A percentile compares a stretch with the other conserved stretches of the same genome.
Conservation (phyloP, 2,329 filamentous ascomycete species). For the Stachybotrys elegans region DNA sequence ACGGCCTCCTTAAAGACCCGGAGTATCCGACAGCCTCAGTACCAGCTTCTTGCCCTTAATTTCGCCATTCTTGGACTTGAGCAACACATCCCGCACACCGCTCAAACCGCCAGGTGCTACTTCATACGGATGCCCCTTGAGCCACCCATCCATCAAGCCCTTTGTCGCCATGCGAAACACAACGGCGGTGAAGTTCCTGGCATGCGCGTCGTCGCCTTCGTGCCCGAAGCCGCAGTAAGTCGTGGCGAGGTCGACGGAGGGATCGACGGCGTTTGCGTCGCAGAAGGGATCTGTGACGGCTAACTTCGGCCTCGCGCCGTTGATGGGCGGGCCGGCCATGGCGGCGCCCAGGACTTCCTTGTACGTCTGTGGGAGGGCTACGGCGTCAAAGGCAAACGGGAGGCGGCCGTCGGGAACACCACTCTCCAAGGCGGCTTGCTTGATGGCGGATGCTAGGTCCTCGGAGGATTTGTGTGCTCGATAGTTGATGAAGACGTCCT, state of each 20-base stretch:
- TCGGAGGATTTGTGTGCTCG: slow-evolving; percentile 6
- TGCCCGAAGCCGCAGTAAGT: not conserved
- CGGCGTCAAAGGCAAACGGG: slow-evolving; percentile 7
- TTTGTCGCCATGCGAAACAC: slow-evolving; percentile 1
- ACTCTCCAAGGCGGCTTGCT: not conserved
- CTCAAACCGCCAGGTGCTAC: slow-evolving; percentile 9
- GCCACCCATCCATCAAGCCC: slow-evolving; percentile 10
- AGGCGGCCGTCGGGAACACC: not conserved
- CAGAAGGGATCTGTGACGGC: not conserved
- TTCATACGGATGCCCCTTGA: slow-evolving; percentile 8
- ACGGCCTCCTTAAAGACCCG: too few species aligned
- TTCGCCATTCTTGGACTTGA: too few species aligned
- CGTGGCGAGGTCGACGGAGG: not conserved
- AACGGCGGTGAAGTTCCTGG: not conserved
- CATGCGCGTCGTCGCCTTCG: not conserved
- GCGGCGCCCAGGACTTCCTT: not conserved
- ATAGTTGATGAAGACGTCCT: slow-evolving; percentile 17
- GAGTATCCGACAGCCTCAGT: too few species aligned
- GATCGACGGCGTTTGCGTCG: not conserved
- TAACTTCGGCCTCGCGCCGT: not conserved
- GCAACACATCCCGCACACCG: slow-evolving; percentile 7
- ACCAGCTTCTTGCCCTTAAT: too few species aligned
- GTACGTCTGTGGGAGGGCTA: slow-evolving; percentile 2
- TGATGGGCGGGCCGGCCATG: not conserved
- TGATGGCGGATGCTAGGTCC: slow-evolving; percentile 5